Conservation (phyloP, 2,329 filamentous ascomycete species). For the Claviceps monticola region DNA sequence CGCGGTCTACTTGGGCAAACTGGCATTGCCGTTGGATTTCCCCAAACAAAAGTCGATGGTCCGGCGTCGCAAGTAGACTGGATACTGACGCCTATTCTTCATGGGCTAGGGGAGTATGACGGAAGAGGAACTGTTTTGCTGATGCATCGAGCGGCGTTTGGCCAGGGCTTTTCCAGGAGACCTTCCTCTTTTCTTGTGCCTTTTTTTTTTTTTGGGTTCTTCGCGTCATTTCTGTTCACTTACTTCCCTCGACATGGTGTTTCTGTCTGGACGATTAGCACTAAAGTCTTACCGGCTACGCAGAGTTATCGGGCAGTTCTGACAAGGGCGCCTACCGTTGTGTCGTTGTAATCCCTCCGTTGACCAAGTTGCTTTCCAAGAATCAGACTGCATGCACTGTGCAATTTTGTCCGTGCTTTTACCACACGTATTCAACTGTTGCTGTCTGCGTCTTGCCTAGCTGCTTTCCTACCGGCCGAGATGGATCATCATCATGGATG, state of each 20-base stretch:
- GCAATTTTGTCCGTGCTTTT: neutral
- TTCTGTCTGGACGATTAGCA: neutral
- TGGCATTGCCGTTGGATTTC: conserved; percentile 70
- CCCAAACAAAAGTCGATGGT: conserved; percentile 43
- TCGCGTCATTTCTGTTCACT: too few relatives aligned
- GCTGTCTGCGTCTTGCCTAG: too few relatives aligned
- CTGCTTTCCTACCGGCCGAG: too few relatives aligned
- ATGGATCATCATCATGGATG: too few relatives aligned
- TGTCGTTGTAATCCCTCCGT: neutral
- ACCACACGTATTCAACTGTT: neutral
- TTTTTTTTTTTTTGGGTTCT: neutral
- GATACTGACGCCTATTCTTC: neutral
- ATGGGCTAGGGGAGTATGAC: neutral
- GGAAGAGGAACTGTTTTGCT: neutral
- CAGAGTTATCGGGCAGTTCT: neutral
- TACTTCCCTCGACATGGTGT: neutral
- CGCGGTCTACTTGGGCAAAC: conserved; percentile 43
- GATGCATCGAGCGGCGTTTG: conserved; percentile 7
- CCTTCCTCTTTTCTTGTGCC: neutral
- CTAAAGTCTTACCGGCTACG: too few relatives aligned
- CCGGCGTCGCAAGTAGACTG: conserved; percentile 16
- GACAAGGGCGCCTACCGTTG: neutral
- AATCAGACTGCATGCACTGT: neutral
- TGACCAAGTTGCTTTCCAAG: neutral
- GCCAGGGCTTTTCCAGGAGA: neutral